Base-by-base conservation (phyloP, 2,329 filamentous ascomycete species). In the Thelonectria discophora region DNA sequence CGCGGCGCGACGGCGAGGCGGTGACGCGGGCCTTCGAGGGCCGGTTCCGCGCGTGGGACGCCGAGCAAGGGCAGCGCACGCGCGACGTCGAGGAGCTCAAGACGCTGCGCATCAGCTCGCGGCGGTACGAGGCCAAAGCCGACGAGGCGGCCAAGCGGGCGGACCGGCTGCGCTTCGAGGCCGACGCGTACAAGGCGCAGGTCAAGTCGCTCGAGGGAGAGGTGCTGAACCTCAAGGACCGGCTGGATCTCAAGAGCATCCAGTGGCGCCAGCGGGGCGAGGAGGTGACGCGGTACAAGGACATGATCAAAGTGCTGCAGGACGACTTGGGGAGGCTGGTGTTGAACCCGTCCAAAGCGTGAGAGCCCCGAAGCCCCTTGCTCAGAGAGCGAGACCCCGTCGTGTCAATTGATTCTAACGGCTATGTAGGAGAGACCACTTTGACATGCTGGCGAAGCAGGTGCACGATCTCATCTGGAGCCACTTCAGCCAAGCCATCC, bases 401-500 rank as follows among this genome's bases (percentile, higher is more conserved):
- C 42, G 3, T 45, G 17, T 20, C 17, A 45, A 20, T 30, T 43
- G 9, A 9, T 15, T 32, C 18, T 37, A 11, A 7, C 17, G 32
- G 30, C 37, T 17, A 3, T 20, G n/a, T 34, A 17, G 13, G 17
- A 45, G 40, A 43, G 39, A 43, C 15, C 15, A 5, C 4, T 45
- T 54, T 11, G 21, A 20, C 3, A 34, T 11, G 15, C 17, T 54
- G n/a, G 21, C 39, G 2, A 18, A 7, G 4, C 20, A 34, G 17
- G 15, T 46, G 13, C 40, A 37, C 21, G 39, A 45, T 10, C 24
- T 53, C 3, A 27, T 45, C 9, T 54, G 51, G 24, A 45, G 12
- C 13, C 40, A 34, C 17, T 37, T 54, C 51, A 45, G 45, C 17
- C 40, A 30, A 30, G 27, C n/a, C 11, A 54, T 54, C n/a, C 50